These are phyloP conservation scores for Baeospora myosura DNA, from an alignment of 1,284 basidiomycete species.

Conservation along the genomic window DNA sequence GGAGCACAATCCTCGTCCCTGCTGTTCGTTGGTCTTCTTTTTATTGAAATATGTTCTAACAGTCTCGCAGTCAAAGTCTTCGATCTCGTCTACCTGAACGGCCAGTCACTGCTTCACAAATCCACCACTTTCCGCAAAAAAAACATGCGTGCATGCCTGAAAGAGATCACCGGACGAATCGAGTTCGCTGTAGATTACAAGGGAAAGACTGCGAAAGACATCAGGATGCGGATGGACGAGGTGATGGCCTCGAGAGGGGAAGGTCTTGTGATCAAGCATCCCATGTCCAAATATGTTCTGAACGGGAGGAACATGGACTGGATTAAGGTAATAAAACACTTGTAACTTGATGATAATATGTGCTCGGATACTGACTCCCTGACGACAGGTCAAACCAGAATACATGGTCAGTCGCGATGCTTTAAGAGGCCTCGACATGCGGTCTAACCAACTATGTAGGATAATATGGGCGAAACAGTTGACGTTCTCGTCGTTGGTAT, in stretches of 20 bases:
- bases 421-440: slow-evolving; percentile 2
- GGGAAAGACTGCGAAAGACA: slow-evolving; percentile 74
- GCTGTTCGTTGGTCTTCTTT: slow-evolving; percentile 47
- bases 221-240: slow-evolving; percentile 70
- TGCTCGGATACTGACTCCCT: slow-evolving; percentile 1
- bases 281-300: slow-evolving; percentile 69
- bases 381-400: slow-evolving; percentile 80
- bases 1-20: slow-evolving; percentile 72
- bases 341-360: slow-evolving; percentile 3
- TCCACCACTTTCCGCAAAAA: slow-evolving; percentile 62
- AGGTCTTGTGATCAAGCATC: slow-evolving; percentile 87
- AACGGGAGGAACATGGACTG: slow-evolving; percentile 85
- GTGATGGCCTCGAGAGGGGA: slow-evolving; percentile 82
- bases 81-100: slow-evolving; percentile 84
- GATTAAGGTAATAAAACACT: slow-evolving; percentile 62
- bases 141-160: slow-evolving; percentile 58
- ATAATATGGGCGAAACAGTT: slow-evolving; percentile 83
- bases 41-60: not conserved
- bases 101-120: slow-evolving; percentile 57
- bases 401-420: slow-evolving; percentile 63
- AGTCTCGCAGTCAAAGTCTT: slow-evolving; percentile 78
- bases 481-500: slow-evolving; percentile 82
- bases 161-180: slow-evolving; percentile 65
- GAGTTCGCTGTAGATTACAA: slow-evolving; percentile 69
- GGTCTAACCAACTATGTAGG: slow-evolving; percentile 34